Evolutionary conservation across 1,284 basidiomycete species (phyloP).

Genomic region (Apiotrichum laibachii): DNA sequence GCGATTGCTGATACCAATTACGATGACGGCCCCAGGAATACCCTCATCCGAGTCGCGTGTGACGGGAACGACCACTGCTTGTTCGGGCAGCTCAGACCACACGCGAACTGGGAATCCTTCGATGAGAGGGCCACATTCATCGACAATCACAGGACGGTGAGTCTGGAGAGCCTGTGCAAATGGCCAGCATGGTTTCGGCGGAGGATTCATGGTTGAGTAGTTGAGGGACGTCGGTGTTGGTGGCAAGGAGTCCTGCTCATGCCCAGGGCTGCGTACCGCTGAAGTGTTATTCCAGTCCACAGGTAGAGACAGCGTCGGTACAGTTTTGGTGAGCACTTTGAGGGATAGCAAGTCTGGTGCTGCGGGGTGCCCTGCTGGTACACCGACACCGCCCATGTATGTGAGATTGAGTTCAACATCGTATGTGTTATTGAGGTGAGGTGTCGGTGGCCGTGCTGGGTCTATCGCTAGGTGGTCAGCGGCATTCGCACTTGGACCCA

Average conservation of each 20-base stretch:
- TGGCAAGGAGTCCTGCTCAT: conserved; percentile 6
- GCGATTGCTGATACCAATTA: conserved; percentile 48
- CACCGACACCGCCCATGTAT: no score
- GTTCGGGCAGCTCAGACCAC: conserved; percentile 47
- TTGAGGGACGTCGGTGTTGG: conserved; percentile 15
- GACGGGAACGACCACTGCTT: conserved; percentile 51
- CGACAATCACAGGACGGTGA: conserved; percentile 35
- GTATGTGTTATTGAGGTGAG: not conserved
- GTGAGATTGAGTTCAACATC: no score
- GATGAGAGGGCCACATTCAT: conserved; percentile 36
- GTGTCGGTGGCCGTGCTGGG: not conserved
- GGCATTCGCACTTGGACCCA: not conserved
- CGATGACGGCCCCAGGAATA: conserved; percentile 40
- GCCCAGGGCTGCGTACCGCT: no score
- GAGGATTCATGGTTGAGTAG: not conserved
- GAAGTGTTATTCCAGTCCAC: no score
- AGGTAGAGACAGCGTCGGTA: no score
- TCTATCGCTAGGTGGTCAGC: not conserved
- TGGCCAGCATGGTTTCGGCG: conserved; percentile 36
- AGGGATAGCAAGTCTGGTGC: no score
- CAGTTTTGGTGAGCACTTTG: no score
- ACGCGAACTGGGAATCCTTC: conserved; percentile 39
- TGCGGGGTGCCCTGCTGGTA: no score
- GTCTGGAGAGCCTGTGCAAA: conserved; percentile 40
- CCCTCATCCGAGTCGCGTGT: conserved; percentile 43